Conservation (phyloP, 1,284 basidiomycete genomes). For the Ceratobasidium sp. region DNA sequence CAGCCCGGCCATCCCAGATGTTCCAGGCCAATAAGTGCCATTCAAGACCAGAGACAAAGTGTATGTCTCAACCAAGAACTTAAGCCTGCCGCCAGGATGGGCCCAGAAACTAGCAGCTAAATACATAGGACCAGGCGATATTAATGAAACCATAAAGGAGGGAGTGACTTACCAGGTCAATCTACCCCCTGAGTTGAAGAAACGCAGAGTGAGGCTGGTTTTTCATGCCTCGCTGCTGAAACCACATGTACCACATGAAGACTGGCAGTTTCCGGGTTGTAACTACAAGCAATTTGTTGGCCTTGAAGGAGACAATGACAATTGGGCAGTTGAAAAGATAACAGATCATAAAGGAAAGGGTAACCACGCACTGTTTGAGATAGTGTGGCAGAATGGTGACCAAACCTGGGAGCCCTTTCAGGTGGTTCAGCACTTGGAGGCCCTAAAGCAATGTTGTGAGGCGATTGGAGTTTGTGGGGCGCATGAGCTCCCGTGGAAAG, state of each 20-base stretch:
- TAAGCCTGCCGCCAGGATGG: neutral
- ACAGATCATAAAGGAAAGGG: neutral
- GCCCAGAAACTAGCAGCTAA: conserved; percentile 26
- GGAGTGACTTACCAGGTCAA: conserved; percentile 34
- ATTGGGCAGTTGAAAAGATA: conserved; percentile 1
- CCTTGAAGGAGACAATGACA: conserved; percentile 15
- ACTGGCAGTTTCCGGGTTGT: conserved; percentile 30
- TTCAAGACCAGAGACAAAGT: neutral
- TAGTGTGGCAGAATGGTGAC: conserved; percentile 12
- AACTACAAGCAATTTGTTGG: conserved; percentile 18
- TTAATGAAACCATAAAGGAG: neutral
- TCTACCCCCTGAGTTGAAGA: conserved; percentile 31
- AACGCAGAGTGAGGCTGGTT: conserved; percentile 23
- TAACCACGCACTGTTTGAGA: neutral
- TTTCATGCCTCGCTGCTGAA: conserved; percentile 47
- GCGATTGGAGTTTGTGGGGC: neutral
- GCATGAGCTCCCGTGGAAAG: neutral
- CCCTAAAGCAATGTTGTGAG: neutral
- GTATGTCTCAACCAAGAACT: conserved; percentile 23
- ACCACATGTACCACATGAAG: conserved; percentile 41
- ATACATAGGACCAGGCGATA: conserved; percentile 46
- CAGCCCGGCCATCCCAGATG: conserved; percentile 17
- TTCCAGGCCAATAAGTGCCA: neutral
- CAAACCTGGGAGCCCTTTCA: conserved; percentile 6
- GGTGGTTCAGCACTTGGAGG: neutral